Evolutionary conservation across 352 stramenopile species (phyloP).

Genomic region (Globisporangium acanthophoron): DNA sequence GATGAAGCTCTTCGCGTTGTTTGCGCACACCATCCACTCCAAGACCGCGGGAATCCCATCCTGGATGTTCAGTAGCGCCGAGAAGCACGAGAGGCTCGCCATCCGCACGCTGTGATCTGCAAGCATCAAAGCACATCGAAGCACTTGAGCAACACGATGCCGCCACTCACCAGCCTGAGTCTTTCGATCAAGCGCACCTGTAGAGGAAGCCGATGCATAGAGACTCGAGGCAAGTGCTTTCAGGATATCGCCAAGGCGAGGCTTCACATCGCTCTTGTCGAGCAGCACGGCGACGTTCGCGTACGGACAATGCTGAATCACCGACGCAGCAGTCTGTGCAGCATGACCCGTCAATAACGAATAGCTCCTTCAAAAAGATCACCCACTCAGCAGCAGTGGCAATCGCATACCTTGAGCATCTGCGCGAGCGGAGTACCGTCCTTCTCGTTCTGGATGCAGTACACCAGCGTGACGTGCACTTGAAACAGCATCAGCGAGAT

Average conservation of each 20-base stretch:
- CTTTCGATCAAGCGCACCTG: slow-evolving; percentile 25
- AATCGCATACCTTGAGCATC: slow-evolving; percentile 54
- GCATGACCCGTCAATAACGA: background rate
- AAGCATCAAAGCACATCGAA: background rate
- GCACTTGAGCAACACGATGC: background rate
- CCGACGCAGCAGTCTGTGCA: slow-evolving; percentile 45
- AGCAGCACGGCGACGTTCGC: slow-evolving; percentile 44
- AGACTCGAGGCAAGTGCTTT: slow-evolving; percentile 65
- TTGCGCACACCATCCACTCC: slow-evolving; percentile 68
- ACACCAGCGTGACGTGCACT: slow-evolving; percentile 76
- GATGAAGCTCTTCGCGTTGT: slow-evolving; percentile 34
- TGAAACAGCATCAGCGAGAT: slow-evolving; percentile 84
- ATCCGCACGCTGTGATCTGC: slow-evolving; percentile 76
- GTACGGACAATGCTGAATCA: slow-evolving; percentile 81
- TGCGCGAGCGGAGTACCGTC: slow-evolving; percentile 51
- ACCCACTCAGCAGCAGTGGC: background rate
- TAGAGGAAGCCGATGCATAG: slow-evolving; percentile 48
- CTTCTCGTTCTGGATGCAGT: slow-evolving; percentile 78
- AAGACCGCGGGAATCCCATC: slow-evolving; percentile 55
- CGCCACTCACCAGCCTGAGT: background rate
- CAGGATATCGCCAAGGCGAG: slow-evolving; percentile 54
- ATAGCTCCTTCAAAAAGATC: background rate
- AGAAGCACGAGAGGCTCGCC: slow-evolving; percentile 75
- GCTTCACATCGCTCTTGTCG: slow-evolving; percentile 44
- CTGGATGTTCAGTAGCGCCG: slow-evolving; percentile 66